A percentile compares a stretch with the other conserved stretches of the same genome.
Conservation (phyloP, 1,284 basidiomycete genomes). For the Fistulinella cinereoalba region DNA sequence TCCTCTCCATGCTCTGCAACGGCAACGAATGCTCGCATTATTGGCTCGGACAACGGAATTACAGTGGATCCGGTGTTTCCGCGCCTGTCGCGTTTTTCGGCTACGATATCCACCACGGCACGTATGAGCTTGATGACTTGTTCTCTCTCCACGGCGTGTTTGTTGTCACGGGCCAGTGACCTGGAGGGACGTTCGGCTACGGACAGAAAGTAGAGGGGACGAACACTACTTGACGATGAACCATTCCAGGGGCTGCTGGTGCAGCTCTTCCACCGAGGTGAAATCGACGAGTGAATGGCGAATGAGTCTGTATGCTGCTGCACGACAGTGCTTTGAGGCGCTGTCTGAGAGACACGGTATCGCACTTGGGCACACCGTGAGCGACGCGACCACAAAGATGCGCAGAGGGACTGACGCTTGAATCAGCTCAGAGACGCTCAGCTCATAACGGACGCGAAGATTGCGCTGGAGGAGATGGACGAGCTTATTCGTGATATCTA, state of each 20-base stretch:
- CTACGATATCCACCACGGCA: slow-evolving; percentile 74
- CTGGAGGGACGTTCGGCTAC: slow-evolving; percentile 40
- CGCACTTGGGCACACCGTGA: slow-evolving; percentile 45
- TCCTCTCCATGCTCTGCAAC: slow-evolving; percentile 93
- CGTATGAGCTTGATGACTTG: slow-evolving; percentile 93
- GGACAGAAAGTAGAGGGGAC: background rate
- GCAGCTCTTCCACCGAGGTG: slow-evolving; percentile 59
- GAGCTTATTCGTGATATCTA: slow-evolving; percentile 66
- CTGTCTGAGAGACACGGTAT: slow-evolving; percentile 76
- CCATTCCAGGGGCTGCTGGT: slow-evolving; percentile 74
- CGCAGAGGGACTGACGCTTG: slow-evolving; percentile 53
- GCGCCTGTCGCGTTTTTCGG: slow-evolving; percentile 47
- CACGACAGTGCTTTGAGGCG: slow-evolving; percentile 73
- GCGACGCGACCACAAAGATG: background rate
- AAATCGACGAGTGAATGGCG: slow-evolving; percentile 76
- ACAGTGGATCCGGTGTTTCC: slow-evolving; percentile 41
- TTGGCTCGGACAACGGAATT: slow-evolving; percentile 68
- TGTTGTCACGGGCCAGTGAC: slow-evolving; percentile 82
- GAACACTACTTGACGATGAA: slow-evolving; percentile 74
- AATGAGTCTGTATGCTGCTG: slow-evolving; percentile 84
- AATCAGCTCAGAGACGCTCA: slow-evolving; percentile 69
- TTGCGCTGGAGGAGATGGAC: slow-evolving; percentile 71
- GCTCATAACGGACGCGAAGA: slow-evolving; percentile 73
- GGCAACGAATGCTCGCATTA: slow-evolving; percentile 88
- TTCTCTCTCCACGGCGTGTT: slow-evolving; percentile 84